A percentile compares a stretch with the other conserved stretches of the same genome.
These are phyloP conservation scores for Coleophoma cylindrospora DNA, from an alignment of 2,329 filamentous ascomycete genomes.

Conservation along the genomic window DNA sequence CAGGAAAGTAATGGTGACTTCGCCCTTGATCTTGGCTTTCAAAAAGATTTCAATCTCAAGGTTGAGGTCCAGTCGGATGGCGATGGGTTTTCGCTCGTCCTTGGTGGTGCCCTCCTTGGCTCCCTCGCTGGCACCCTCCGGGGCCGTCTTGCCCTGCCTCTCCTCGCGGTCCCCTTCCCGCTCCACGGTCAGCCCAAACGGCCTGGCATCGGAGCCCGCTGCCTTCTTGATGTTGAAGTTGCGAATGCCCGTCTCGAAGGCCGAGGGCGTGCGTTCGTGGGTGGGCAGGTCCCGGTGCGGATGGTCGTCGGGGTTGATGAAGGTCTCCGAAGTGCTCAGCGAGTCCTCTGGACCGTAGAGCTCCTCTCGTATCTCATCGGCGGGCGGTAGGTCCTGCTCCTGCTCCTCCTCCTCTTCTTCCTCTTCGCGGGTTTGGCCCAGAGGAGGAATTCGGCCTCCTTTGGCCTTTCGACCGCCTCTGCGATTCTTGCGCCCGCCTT, in stretches of 20 bases:
- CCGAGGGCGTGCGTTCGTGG: background rate
- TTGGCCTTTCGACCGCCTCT: no score
- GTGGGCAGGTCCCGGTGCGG: no score
- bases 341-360: no score
- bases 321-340: no score
- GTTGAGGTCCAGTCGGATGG: conserved; percentile 68
- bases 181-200: conserved; percentile 14
- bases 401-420: no score
- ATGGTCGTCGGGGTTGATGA: no score
- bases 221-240: conserved; percentile 20
- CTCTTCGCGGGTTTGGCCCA: no score
- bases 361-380: no score
- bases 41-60: conserved; percentile 75
- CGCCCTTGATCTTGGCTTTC: conserved; percentile 76
- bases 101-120: conserved; percentile 9
- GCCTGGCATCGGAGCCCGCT: conserved; percentile 11
- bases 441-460: no score
- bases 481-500: no score
- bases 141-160: background rate
- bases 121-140: conserved; percentile 8
- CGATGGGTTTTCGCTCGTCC: conserved; percentile 42
- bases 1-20: conserved; percentile 58
- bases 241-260: conserved; percentile 3
- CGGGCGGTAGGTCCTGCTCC: no score
- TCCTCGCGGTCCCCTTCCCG: background rate